Conservation (phyloP, 129 eudicot genomes). For the Gnaphalium uliginosum region DNA sequence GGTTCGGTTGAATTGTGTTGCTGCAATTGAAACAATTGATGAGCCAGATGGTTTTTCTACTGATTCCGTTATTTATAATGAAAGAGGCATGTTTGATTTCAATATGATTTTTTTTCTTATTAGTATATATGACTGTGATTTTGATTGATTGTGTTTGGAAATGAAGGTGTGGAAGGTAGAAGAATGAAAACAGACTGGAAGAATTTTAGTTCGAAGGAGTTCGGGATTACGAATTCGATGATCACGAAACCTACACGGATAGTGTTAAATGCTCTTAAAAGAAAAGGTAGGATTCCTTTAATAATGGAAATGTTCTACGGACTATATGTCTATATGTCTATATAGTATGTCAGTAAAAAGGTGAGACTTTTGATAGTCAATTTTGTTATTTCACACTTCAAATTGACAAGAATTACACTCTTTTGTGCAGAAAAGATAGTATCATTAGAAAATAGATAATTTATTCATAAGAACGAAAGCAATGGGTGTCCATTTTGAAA, state of each 20-base stretch:
- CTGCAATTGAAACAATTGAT: slow-evolving; percentile 50
- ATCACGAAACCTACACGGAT: slow-evolving; percentile 59
- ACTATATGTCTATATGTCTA: not conserved
- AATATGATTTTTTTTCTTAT: not conserved
- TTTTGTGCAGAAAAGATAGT: too few relatives aligned
- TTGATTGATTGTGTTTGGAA: not conserved
- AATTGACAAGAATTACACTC: too few relatives aligned
- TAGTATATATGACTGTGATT: not conserved
- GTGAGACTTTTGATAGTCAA: too few relatives aligned
- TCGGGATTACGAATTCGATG: slow-evolving; percentile 57
- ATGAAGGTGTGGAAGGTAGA: slow-evolving; percentile 39
- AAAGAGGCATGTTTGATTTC: slow-evolving; percentile 34
- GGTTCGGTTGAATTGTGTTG: slow-evolving; percentile 47
- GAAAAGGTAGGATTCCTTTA: slow-evolving; percentile 43
- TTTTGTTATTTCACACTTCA: too few relatives aligned
- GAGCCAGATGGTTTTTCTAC: slow-evolving; percentile 39
- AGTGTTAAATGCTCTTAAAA: slow-evolving; percentile 65
- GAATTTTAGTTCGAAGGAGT: slow-evolving; percentile 64
- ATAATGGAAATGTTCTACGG: not conserved
- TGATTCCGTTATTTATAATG: slow-evolving; percentile 21
- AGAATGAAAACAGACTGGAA: slow-evolving; percentile 45
- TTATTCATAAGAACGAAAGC: not conserved
- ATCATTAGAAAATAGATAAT: too few relatives aligned
- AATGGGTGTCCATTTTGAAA: not conserved
- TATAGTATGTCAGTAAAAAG: not conserved